Evolutionary conservation across 495 filamentous ascomycete genomes (phyloP), one percentile per base, ranked within the genome.

Genomic region (Cryomyces minteri): DNA sequence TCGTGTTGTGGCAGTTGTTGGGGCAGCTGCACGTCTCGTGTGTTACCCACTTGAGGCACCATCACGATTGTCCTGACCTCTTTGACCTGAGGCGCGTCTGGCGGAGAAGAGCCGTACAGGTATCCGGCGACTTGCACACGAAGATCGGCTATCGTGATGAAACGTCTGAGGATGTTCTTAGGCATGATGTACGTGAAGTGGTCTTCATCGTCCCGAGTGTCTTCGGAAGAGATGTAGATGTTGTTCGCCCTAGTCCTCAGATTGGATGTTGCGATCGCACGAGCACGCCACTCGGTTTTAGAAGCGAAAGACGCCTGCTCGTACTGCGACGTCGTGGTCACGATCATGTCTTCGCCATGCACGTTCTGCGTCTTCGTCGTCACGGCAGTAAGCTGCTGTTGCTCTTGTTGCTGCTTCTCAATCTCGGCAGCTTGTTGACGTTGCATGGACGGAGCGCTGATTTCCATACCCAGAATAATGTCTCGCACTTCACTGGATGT

Each of bases 391-490:
- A 96, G 74, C 61, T 96, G 90, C 61, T 84, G 80, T 64, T 92
- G 84, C 60, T 96, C 90, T 58, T 94, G 79, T 61, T 95, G 86
- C 63, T 96, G 92, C 70, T 94, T 95, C 64, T 99, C 92, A 47
- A 99, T 95, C 64, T 99, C 92, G 48, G 90, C 88, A 4, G 92
- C 92, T 64, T 96, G 92, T 66, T 99, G 92, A 43, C 92, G 80
- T 62, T 99, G 92, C 82, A 99, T 80, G 1, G 88, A 95, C 4
- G 92, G 92, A 5, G 92, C 92, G 48, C 83, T 90, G 48, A 99
- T 99, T 63, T 99, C 92, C 92, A 99, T 99, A 72, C 92, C 92
- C 48, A 99, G 68, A 54, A 99, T 99, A 55, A 99, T 99, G 58
- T 99, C 92, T 45, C 92, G 77, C 37, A 99, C 88, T 73, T 99